phyloP scores from a whole-genome alignment of 2,329 filamentous ascomycete species.

The Colletotrichum neosansevieriae region DNA sequence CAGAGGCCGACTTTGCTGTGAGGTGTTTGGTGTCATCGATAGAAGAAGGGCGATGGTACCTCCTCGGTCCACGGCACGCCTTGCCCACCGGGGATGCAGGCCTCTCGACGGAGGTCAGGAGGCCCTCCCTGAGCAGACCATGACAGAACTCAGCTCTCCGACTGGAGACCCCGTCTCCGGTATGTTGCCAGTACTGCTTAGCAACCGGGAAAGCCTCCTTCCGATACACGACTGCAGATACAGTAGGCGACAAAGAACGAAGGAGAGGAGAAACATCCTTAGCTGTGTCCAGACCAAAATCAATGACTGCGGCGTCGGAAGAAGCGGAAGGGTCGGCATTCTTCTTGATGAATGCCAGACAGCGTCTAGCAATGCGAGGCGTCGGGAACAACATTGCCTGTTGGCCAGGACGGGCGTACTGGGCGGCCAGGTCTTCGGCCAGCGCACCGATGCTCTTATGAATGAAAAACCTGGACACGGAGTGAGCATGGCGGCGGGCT shows the following conservation, averaged over 20 bases:
- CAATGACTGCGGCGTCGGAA: slow-evolving; percentile 66
- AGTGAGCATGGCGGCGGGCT: slow-evolving; percentile 4
- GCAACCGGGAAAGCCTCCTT: slow-evolving; percentile 75
- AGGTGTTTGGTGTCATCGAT: slow-evolving; percentile 49
- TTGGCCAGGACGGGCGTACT: slow-evolving; percentile 71
- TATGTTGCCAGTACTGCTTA: slow-evolving; percentile 98
- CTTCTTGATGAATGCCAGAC: slow-evolving; percentile 76
- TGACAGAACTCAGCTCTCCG: slow-evolving; percentile 92
- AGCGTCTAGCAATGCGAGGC: slow-evolving; percentile 75
- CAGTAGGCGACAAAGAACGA: slow-evolving; percentile 66
- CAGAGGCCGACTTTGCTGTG: slow-evolving; percentile 42
- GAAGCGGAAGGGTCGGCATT: slow-evolving; percentile 66
- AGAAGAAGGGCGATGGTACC: slow-evolving; percentile 76
- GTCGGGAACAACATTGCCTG: slow-evolving; percentile 89
- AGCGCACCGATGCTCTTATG: slow-evolving; percentile 85
- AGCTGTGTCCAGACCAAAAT: slow-evolving; percentile 72
- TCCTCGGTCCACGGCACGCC: slow-evolving; percentile 76
- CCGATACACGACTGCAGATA: slow-evolving; percentile 80
- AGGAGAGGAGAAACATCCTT: slow-evolving; percentile 64
- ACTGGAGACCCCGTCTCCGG: slow-evolving; percentile 92
- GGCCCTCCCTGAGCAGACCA: slow-evolving; percentile 76
- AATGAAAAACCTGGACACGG: slow-evolving; percentile 85
- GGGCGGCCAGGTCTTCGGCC: slow-evolving; percentile 73
- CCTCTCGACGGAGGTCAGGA: slow-evolving; percentile 56
- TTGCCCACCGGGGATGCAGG: slow-evolving; percentile 50